Percentiles rank a stretch among this genome's conserved stretches.
These are phyloP conservation scores for Hypoxylon sp. DNA, from an alignment of 2,329 filamentous ascomycete species.

Conservation along the genomic window DNA sequence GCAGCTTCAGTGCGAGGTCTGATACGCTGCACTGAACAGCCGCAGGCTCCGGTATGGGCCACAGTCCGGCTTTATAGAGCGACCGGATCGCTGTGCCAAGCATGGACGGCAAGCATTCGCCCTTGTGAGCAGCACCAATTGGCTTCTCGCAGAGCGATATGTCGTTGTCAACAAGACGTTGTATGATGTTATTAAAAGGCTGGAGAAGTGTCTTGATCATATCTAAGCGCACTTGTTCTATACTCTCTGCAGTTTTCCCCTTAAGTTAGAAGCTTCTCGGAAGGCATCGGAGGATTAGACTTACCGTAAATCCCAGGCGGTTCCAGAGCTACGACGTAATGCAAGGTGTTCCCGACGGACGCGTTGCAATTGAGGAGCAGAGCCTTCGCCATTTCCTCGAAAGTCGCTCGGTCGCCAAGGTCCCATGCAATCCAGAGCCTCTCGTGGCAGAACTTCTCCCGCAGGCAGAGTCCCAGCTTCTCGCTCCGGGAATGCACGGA, in stretches of 20 bases:
- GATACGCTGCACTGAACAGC: conserved; percentile 25
- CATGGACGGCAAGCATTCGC: conserved; percentile 27
- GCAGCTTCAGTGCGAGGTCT: conserved; percentile 27
- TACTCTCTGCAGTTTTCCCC: conserved; percentile 24
- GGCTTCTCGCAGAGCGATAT: conserved; percentile 4
- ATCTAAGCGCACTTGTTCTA: conserved; percentile 29
- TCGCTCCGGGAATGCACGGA: conserved; percentile 29
- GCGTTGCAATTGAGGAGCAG: conserved; percentile 32
- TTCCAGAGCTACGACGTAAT: conserved; percentile 33
- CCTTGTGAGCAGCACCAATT: background rate
- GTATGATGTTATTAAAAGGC: conserved; percentile 25
- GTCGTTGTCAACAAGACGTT: conserved; percentile 28
- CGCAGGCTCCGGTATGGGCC: conserved; percentile 37
- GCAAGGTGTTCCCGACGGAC: conserved; percentile 12
- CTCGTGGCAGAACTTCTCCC: conserved; percentile 34
- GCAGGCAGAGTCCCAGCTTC: conserved; percentile 27
- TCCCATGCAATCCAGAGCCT: conserved; percentile 42
- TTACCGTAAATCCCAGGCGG: conserved; percentile 42
- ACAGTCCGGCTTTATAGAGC: conserved; percentile 29
- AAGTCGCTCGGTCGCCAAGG: conserved; percentile 34
- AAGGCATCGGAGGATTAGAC: conserved; percentile 5
- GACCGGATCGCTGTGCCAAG: conserved; percentile 38
- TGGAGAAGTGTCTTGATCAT: conserved; percentile 33
- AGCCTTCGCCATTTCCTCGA: conserved; percentile 29
- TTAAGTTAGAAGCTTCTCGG: conserved; percentile 18